Evolutionary conservation across 345 rosid species (phyloP).

Genomic region (Excoecaria agallocha): DNA sequence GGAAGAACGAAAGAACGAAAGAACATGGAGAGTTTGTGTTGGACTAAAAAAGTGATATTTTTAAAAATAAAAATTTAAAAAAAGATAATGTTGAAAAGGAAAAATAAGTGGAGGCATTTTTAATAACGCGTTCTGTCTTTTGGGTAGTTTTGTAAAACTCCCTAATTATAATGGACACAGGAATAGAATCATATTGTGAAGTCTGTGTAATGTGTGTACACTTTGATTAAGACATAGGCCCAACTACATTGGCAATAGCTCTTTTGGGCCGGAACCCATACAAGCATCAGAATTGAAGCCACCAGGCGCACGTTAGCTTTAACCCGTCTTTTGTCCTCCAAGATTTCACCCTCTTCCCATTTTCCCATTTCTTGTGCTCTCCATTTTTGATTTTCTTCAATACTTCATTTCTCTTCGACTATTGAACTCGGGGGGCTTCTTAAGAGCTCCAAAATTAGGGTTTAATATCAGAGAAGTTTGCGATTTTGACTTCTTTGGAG

Average conservation of each 20-base stretch:
- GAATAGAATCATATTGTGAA: too few relatives aligned
- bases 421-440: not conserved
- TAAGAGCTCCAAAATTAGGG: not conserved
- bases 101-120: too few relatives aligned
- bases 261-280: not conserved
- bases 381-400: not conserved
- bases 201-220: too few relatives aligned
- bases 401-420: not conserved
- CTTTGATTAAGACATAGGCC: not conserved
- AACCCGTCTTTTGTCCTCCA: not conserved
- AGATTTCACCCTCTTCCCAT: not conserved
- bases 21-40: too few relatives aligned
- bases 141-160: too few relatives aligned
- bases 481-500: constrained; percentile 3
- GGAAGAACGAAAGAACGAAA: too few relatives aligned
- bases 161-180: too few relatives aligned
- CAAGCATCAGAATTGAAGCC: not conserved
- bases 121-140: too few relatives aligned
- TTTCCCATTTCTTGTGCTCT: not conserved
- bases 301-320: constrained; percentile 17
- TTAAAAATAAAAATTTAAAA: too few relatives aligned
- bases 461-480: not conserved
- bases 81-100: too few relatives aligned
- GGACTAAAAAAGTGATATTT: too few relatives aligned
- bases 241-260: not conserved